These are phyloP conservation scores for Tetracladium maxilliforme DNA, from an alignment of 2,329 filamentous ascomycete genomes.

Conservation along the genomic window DNA sequence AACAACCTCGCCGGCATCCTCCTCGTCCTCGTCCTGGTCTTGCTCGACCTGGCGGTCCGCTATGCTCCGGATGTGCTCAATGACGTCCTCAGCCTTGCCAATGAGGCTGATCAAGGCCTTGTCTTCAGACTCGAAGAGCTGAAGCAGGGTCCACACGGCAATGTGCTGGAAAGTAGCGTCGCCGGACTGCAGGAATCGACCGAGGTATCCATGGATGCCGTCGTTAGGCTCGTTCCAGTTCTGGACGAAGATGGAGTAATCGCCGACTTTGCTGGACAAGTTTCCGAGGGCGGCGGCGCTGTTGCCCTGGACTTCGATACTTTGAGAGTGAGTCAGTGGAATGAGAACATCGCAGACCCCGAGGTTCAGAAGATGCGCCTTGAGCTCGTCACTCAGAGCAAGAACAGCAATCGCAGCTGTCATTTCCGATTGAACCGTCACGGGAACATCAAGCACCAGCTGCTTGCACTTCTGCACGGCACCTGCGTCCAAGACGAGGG, in stretches of 20 bases:
- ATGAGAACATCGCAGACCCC: slow-evolving; percentile 96
- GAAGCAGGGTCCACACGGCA: slow-evolving; percentile 92
- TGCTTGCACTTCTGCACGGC: slow-evolving; percentile 99
- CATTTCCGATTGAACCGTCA: slow-evolving; percentile 97
- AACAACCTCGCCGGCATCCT: slow-evolving; percentile 86
- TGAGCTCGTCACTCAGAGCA: slow-evolving; percentile 88
- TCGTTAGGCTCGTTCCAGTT: slow-evolving; percentile 89
- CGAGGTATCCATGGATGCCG: slow-evolving; percentile 90
- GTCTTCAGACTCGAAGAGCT: slow-evolving; percentile 91
- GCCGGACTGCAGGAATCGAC: slow-evolving; percentile 81
- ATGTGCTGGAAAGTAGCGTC: slow-evolving; percentile 99
- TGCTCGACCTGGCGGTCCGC: slow-evolving; percentile 79
- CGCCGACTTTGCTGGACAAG: slow-evolving; percentile 91
- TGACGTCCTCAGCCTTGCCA: slow-evolving; percentile 77
- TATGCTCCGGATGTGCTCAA: slow-evolving; percentile 83
- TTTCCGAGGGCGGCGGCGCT: slow-evolving; percentile 93
- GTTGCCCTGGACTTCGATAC: slow-evolving; percentile 96
- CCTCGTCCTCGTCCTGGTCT: slow-evolving; percentile 74
- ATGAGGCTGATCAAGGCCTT: slow-evolving; percentile 78
- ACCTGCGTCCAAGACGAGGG: slow-evolving; percentile 88
- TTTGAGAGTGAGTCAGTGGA: slow-evolving; percentile 84
- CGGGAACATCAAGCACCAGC: slow-evolving; percentile 78
- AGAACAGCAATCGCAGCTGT: slow-evolving; percentile 97
- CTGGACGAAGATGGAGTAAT: slow-evolving; percentile 90
- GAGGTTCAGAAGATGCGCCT: slow-evolving; percentile 76